Conservation (phyloP, 1,284 basidiomycete species). For the Moesziomyces sp. region DNA sequence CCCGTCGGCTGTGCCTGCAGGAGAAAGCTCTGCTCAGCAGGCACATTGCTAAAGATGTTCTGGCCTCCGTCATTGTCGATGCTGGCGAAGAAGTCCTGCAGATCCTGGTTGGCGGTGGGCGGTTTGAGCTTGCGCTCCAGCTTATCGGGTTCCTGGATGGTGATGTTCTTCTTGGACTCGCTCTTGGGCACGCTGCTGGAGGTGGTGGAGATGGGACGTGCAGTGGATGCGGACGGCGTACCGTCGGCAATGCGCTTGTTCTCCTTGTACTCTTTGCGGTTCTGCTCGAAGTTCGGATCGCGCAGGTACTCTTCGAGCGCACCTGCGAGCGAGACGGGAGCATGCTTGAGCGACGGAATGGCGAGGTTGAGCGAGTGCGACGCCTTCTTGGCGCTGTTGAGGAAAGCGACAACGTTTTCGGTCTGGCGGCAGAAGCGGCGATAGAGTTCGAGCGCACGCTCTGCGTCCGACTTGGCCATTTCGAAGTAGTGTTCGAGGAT, state of each 20-base stretch:
- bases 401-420: slow-evolving; percentile 90
- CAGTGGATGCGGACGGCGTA: slow-evolving; percentile 42
- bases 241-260: slow-evolving; percentile 82
- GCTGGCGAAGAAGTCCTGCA: slow-evolving; percentile 89
- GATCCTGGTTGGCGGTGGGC: slow-evolving; percentile 68
- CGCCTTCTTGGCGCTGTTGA: slow-evolving; percentile 90
- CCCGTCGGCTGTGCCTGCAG: slow-evolving; percentile 54
- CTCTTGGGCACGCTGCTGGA: slow-evolving; percentile 32
- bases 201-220: slow-evolving; percentile 15
- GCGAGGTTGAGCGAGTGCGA: slow-evolving; percentile 91
- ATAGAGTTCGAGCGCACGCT: slow-evolving; percentile 86
- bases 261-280: slow-evolving; percentile 87
- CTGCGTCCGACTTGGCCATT: slow-evolving; percentile 92
- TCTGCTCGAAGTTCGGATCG: slow-evolving; percentile 94
- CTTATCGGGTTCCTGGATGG: slow-evolving; percentile 55
- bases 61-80: slow-evolving; percentile 83
- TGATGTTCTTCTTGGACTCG: slow-evolving; percentile 50
- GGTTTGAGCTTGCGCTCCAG: slow-evolving; percentile 46
- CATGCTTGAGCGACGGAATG: slow-evolving; percentile 93
- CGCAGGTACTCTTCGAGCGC: slow-evolving; percentile 95
- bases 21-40: slow-evolving; percentile 42
- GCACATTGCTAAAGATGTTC: slow-evolving; percentile 75
- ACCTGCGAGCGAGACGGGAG: slow-evolving; percentile 89
- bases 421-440: slow-evolving; percentile 95
- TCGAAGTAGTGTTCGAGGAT: slow-evolving; percentile 95